A percentile compares a stretch with the other conserved stretches of the same genome.
These are phyloP conservation scores for Yamadazyma ubonensis DNA, from an alignment of 805 yeast genomes.

Conservation along the genomic window DNA sequence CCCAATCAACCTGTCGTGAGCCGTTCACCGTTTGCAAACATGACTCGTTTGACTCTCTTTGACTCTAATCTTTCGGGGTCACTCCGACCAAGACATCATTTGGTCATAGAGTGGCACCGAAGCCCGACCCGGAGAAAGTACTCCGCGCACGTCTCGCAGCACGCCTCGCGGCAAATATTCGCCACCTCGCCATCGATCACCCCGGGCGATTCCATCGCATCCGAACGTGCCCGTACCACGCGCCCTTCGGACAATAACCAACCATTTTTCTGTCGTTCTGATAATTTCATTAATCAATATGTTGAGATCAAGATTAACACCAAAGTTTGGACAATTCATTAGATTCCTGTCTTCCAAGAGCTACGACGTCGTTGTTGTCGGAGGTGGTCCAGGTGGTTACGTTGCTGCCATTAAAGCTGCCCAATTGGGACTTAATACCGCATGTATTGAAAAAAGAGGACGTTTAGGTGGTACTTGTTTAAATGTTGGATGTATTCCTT, in stretches of 20 bases:
- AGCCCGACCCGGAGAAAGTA: not conserved
- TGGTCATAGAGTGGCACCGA: too few relatives aligned
- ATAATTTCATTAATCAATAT: conserved; percentile 7
- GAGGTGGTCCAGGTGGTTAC: conserved; percentile 99
- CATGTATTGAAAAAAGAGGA: conserved; percentile 97
- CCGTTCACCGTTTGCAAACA: too few relatives aligned
- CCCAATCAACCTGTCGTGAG: too few relatives aligned
- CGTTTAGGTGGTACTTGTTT: conserved; percentile 96
- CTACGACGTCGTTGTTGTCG: conserved; percentile 91
- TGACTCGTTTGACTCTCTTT: too few relatives aligned
- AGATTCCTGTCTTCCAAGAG: conserved; percentile 45
- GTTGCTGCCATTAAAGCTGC: conserved; percentile 99
- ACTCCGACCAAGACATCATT: too few relatives aligned
- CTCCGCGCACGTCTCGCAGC: too few relatives aligned
- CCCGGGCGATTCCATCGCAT: not conserved
- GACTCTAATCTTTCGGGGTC: too few relatives aligned
- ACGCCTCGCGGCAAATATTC: not conserved
- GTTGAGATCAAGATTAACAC: conserved; percentile 19
- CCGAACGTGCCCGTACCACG: conserved; percentile 11
- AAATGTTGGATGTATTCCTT: conserved; percentile 98
- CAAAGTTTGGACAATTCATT: conserved; percentile 26
- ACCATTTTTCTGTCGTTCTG: conserved; percentile 11
- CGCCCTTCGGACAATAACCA: conserved; percentile 13
- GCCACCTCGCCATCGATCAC: not conserved
- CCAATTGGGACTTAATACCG: conserved; percentile 90